Conservation (phyloP, 805 yeast species). For the Metschnikowia drakensbergensis region DNA sequence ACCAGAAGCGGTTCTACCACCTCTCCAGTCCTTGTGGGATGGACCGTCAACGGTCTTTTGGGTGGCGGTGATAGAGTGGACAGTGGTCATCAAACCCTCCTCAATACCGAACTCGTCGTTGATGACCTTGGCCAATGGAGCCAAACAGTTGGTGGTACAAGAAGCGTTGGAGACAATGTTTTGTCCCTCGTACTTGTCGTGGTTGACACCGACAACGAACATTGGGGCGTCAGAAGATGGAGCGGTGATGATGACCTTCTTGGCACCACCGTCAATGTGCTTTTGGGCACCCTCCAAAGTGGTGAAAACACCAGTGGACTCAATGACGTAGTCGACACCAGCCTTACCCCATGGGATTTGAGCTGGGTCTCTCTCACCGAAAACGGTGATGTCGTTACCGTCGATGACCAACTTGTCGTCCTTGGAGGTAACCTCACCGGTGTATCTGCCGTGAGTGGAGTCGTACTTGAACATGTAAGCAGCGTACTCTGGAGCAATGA, state of each 20-base stretch:
- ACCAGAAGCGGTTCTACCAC: conserved; percentile 95
- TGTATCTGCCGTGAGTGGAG: conserved; percentile 85
- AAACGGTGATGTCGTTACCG: conserved; percentile 62
- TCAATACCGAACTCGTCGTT: conserved; percentile 83
- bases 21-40: conserved; percentile 97
- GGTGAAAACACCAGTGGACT: conserved; percentile 95
- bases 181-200: conserved; percentile 70
- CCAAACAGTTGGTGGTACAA: conserved; percentile 94
- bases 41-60: conserved; percentile 97
- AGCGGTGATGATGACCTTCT: conserved; percentile 92
- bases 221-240: conserved; percentile 93
- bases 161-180: conserved; percentile 87
- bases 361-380: conserved; percentile 82
- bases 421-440: conserved; percentile 64
- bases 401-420: conserved; percentile 62
- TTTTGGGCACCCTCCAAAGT: conserved; percentile 72
- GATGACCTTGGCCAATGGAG: conserved; percentile 88
- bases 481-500: conserved; percentile 85
- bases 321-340: conserved; percentile 83
- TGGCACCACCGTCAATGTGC: conserved; percentile 88
- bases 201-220: conserved; percentile 92
- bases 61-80: conserved; percentile 93
- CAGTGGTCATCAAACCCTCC: conserved; percentile 94
- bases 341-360: conserved; percentile 82
- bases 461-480: conserved; percentile 95